These are phyloP conservation scores for Scheffersomyces amazonensis DNA, from an alignment of 805 yeast species.

Conservation along the genomic window DNA sequence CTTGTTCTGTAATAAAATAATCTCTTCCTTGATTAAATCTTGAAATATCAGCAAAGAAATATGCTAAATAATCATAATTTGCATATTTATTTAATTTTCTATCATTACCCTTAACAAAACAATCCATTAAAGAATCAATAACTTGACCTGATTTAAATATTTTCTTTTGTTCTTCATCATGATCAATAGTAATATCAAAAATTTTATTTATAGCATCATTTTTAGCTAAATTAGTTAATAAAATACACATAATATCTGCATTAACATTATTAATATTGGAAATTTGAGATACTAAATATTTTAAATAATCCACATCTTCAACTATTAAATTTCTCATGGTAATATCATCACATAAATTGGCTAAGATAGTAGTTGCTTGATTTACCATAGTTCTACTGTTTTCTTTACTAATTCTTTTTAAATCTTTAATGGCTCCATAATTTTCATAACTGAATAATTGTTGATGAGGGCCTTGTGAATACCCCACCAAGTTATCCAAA, in stretches of 20 bases:
- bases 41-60: constrained; percentile 87
- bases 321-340: constrained; percentile 63
- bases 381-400: constrained; percentile 53
- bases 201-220: constrained; percentile 59
- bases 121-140: constrained; percentile 81
- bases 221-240: constrained; percentile 84
- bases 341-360: constrained; percentile 74
- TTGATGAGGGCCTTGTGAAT: constrained; percentile 67
- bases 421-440: constrained; percentile 67
- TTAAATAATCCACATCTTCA: constrained; percentile 56
- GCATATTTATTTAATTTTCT: constrained; percentile 69
- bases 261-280: constrained; percentile 56
- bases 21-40: constrained; percentile 71
- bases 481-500: constrained; percentile 77
- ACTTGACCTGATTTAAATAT: constrained; percentile 56
- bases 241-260: constrained; percentile 80
- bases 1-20: constrained; percentile 71
- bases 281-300: constrained; percentile 47
- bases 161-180: constrained; percentile 34
- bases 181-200: constrained; percentile 36
- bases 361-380: constrained; percentile 74
- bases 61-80: constrained; percentile 77
- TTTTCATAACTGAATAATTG: constrained; percentile 68
- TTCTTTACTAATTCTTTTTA: constrained; percentile 56
- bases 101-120: constrained; percentile 82